Conservation (phyloP, 1,139 yeast genomes). For the Blastobotrys illinoisensis region DNA sequence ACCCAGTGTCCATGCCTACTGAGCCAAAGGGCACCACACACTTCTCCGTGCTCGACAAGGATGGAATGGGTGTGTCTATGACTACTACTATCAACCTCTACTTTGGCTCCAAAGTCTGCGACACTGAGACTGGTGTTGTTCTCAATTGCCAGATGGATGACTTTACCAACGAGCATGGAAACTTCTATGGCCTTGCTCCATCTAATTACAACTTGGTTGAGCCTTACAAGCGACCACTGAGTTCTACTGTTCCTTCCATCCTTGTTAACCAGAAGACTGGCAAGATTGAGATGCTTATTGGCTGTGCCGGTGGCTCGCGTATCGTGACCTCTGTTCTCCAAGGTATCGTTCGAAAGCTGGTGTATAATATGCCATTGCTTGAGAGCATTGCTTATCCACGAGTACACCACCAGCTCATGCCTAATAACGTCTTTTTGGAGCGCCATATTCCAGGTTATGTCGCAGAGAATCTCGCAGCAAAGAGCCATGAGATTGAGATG, state of each 20-base stretch:
- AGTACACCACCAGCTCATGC: conserved; percentile 81
- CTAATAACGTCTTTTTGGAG: conserved; percentile 62
- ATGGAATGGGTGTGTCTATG: conserved; percentile 69
- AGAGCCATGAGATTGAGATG: conserved; percentile 40
- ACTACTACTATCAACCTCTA: conserved; percentile 85
- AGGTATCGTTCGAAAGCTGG: conserved; percentile 62
- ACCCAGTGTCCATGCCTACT: conserved; percentile 67
- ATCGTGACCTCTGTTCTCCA: conserved; percentile 79
- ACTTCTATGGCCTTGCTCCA: conserved; percentile 79
- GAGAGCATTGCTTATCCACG: conserved; percentile 74
- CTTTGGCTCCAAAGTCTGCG: conserved; percentile 80
- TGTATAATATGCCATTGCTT: conserved; percentile 50
- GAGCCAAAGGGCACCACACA: conserved; percentile 89
- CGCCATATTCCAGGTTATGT: conserved; percentile 37
- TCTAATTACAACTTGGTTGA: conserved; percentile 68
- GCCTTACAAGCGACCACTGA: conserved; percentile 75
- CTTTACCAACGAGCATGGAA: conserved; percentile 65
- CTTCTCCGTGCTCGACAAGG: conserved; percentile 64
- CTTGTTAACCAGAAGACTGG: conserved; percentile 46
- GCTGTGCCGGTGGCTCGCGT: conserved; percentile 92
- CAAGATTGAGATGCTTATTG: conserved; percentile 61
- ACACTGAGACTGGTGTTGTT: conserved; percentile 71
- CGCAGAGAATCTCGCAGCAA: conserved; percentile 28
- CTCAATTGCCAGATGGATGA: conserved; percentile 94
- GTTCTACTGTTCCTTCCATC: conserved; percentile 76